Evolutionary conservation across 1,139 yeast species (phyloP).

Genomic region (Diutina siamensis): DNA sequence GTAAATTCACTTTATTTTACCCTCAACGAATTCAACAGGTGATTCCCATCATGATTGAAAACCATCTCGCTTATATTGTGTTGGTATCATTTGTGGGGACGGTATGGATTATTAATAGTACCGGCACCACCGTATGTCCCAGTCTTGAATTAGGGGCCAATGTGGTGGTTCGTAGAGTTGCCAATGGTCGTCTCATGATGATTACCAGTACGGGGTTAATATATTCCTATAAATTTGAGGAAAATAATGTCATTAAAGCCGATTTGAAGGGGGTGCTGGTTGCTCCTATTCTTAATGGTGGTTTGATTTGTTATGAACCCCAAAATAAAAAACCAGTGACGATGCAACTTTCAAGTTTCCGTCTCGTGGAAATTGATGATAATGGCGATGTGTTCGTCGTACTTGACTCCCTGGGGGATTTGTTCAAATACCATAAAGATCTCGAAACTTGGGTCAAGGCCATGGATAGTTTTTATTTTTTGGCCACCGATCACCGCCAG

Average conservation of each 20-base stretch:
- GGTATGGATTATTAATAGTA: constrained; percentile 54
- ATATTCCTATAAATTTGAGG: constrained; percentile 35
- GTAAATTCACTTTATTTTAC: constrained; percentile 23
- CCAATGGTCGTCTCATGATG: constrained; percentile 41
- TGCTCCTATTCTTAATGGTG: constrained; percentile 37
- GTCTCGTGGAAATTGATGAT: constrained; percentile 21
- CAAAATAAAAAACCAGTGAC: constrained; percentile 12
- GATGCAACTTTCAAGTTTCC: constrained; percentile 11
- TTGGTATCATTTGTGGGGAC: constrained; percentile 65
- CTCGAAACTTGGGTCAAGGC: constrained; percentile 36
- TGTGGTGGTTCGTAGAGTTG: constrained; percentile 42
- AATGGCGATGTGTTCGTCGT: constrained; percentile 30
- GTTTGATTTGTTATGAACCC: constrained; percentile 5
- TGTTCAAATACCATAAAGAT: constrained; percentile 28
- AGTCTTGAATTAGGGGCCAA: constrained; percentile 49
- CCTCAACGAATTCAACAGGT: constrained; percentile 34
- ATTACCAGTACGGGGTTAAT: constrained; percentile 38
- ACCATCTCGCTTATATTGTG: constrained; percentile 28
- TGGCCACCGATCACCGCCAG: constrained; percentile 10
- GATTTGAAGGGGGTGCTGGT: constrained; percentile 33
- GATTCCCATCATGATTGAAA: constrained; percentile 21
- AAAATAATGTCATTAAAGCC: constrained; percentile 13
- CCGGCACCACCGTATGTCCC: constrained; percentile 41
- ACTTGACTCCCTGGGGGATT: constrained; percentile 24
- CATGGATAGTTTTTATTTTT: constrained; percentile 38